Conservation (phyloP, 2,329 filamentous ascomycete species). For the Colletotrichum eremochloae region DNA sequence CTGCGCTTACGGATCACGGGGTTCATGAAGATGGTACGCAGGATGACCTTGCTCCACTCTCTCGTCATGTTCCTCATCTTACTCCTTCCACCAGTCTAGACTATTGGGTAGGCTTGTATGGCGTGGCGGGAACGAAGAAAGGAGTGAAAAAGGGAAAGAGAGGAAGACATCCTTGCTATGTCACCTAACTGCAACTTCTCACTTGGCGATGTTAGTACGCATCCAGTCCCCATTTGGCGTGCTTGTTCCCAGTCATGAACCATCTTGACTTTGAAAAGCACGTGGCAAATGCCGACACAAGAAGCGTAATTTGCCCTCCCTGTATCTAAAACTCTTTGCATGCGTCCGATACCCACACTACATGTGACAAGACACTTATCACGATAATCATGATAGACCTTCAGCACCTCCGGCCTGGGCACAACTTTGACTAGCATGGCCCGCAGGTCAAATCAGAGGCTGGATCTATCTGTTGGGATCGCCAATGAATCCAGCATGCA, state of each 20-base stretch:
- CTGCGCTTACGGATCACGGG: not conserved
- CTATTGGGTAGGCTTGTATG: not conserved
- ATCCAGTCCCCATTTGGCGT: not conserved
- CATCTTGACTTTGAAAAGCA: not conserved
- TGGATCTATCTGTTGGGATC: not conserved
- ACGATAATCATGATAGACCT: not conserved
- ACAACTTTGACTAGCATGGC: not conserved
- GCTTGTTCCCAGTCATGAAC: not conserved
- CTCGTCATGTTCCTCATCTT: not conserved
- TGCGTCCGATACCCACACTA: too few species aligned
- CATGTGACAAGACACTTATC: conserved; percentile 6
- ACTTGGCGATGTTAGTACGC: not conserved
- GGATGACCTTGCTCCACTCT: not conserved
- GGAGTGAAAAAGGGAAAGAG: not conserved
- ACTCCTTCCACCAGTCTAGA: not conserved
- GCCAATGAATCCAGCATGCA: not conserved
- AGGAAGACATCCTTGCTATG: not conserved
- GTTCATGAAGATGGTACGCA: not conserved
- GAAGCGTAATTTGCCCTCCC: not conserved
- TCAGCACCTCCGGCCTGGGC: not conserved
- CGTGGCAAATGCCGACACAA: not conserved
- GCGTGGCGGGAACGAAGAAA: not conserved
- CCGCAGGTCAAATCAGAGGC: not conserved
- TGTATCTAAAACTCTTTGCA: not conserved
- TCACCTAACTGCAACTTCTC: not conserved